Evolutionary conservation across 2,329 filamentous ascomycete species (phyloP).

Genomic region (Sporothrix phasma): DNA sequence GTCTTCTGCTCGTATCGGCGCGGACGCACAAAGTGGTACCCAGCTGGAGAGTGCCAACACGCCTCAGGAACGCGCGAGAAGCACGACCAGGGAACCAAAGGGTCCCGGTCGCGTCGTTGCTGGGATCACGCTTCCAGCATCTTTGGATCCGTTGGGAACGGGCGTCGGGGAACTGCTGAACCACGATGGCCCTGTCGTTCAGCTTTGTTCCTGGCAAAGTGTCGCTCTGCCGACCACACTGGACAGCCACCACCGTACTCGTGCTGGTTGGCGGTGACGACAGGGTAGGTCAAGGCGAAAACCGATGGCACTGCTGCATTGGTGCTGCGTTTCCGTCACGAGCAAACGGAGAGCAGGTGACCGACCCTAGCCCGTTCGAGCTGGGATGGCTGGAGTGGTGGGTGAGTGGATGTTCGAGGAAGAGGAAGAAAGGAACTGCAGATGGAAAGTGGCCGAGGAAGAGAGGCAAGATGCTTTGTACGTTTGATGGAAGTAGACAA

Average conservation of each 20-base stretch:
- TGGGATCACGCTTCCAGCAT: neutral
- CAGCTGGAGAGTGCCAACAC: neutral
- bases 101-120: neutral
- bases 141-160: neutral
- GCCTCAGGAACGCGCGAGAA: conserved; percentile 5
- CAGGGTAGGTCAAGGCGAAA: too few relatives aligned
- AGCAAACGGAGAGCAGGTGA: neutral
- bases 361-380: neutral
- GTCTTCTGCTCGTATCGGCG: neutral
- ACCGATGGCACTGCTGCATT: neutral
- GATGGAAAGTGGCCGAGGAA: neutral
- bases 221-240: conserved; percentile 3
- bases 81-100: neutral
- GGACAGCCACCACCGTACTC: neutral
- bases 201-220: neutral
- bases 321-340: neutral
- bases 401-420: neutral
- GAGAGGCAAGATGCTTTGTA: too few relatives aligned
- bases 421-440: neutral
- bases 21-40: neutral
- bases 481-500: neutral
- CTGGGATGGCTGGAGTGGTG: neutral
- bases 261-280: too few relatives aligned
- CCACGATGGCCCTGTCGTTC: neutral
- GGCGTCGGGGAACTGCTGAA: neutral